Conservation (phyloP, 2,329 filamentous ascomycete species). For the Phaeophleospora eucalypticola region DNA sequence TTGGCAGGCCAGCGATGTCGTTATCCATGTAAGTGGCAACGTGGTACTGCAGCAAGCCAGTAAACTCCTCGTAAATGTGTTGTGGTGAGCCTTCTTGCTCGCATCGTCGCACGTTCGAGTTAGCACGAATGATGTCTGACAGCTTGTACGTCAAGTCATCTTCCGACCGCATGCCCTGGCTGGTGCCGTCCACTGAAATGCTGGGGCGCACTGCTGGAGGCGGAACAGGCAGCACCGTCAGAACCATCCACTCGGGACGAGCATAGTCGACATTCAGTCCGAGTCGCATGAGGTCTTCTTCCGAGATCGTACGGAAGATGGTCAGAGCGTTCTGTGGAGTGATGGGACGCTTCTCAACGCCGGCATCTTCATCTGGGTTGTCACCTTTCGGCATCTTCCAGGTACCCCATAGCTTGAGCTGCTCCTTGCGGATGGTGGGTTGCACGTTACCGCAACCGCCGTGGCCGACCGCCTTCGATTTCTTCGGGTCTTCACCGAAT, state of each 20-base stretch:
- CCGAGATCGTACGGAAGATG: constrained; percentile 79
- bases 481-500: constrained; percentile 58
- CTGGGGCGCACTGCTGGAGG: constrained; percentile 93
- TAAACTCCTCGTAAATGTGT: constrained; percentile 87
- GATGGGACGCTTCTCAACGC: constrained; percentile 75
- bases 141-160: constrained; percentile 99
- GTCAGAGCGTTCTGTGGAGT: constrained; percentile 79
- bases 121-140: constrained; percentile 95
- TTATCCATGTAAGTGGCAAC: constrained; percentile 99
- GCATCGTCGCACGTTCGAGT: constrained; percentile 87
- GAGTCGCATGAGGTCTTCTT: constrained; percentile 77
- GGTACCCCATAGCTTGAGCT: constrained; percentile 73
- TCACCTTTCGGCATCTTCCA: constrained; percentile 71
- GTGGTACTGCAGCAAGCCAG: constrained; percentile 90
- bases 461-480: constrained; percentile 56
- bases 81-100: constrained; percentile 87
- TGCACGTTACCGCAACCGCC: constrained; percentile 92
- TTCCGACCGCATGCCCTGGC: constrained; percentile 87
- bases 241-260: constrained; percentile 95
- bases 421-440: constrained; percentile 81
- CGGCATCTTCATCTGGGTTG: constrained; percentile 57
- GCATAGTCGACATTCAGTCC: constrained; percentile 93
- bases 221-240: constrained; percentile 91
- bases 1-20: constrained; percentile 91
- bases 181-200: constrained; percentile 94